Conservation (phyloP, 169 alveolate genomes). For the Perkinsus olseni region DNA sequence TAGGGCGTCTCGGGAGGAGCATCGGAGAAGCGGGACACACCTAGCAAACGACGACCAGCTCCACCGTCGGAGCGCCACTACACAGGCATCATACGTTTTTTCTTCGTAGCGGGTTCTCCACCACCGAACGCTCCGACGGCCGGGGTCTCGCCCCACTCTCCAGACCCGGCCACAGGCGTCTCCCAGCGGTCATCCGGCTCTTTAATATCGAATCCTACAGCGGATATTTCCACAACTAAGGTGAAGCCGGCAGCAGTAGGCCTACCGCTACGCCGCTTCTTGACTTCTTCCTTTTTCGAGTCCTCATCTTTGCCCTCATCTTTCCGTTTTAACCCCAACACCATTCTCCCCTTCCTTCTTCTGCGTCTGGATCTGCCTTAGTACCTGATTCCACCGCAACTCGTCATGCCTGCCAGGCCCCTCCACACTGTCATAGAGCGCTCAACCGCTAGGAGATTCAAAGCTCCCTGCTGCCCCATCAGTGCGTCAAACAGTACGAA, state of each 20-base stretch:
- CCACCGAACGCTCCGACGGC: neutral
- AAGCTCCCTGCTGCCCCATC: no score
- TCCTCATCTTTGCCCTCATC: neutral
- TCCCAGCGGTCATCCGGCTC: neutral
- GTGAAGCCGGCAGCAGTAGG: constrained; percentile 18
- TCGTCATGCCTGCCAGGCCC: no score
- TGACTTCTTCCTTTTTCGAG: constrained; percentile 15
- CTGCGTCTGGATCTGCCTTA: constrained; percentile 32
- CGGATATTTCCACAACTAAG: neutral
- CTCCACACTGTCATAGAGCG: no score
- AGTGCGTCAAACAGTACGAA: no score
- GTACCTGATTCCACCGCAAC: neutral
- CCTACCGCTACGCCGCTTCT: constrained; percentile 29
- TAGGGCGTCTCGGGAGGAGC: constrained; percentile 32
- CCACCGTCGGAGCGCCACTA: constrained; percentile 11
- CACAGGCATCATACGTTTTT: neutral
- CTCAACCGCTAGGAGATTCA: no score
- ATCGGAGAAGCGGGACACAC: constrained; percentile 34
- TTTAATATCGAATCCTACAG: neutral
- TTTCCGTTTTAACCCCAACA: constrained; percentile 7
- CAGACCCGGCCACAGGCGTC: constrained; percentile 33
- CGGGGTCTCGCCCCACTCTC: constrained; percentile 47
- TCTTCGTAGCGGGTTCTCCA: neutral
- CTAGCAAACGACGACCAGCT: constrained; percentile 3
- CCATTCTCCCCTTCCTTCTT: constrained; percentile 20